Conservation (phyloP, 2,329 filamentous ascomycete species). For the Paecilomyces formosus region DNA sequence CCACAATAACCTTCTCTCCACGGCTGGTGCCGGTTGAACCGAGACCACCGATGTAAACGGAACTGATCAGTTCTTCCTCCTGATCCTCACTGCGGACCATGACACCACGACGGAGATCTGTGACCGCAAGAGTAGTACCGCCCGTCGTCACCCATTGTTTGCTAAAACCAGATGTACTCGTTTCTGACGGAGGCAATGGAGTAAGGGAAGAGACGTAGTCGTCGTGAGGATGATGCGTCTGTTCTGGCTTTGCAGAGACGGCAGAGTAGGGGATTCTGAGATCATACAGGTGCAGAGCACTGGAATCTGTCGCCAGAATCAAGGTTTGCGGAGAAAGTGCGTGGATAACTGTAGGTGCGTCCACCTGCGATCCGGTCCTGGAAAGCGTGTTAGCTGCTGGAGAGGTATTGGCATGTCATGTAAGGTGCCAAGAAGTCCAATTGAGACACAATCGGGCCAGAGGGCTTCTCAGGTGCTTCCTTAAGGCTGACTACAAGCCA, state of each 20-base stretch:
- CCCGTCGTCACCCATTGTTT: slow-evolving; percentile 96
- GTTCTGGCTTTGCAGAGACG: slow-evolving; percentile 58
- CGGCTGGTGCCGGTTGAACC: slow-evolving; percentile 59
- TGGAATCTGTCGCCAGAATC: slow-evolving; percentile 83
- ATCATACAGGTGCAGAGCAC: slow-evolving; percentile 81
- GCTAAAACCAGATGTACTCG: slow-evolving; percentile 78
- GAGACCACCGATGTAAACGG: slow-evolving; percentile 68
- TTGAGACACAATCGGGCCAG: neutral
- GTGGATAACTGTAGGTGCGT: slow-evolving; percentile 74
- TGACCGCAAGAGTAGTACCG: slow-evolving; percentile 82
- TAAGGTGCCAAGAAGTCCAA: neutral
- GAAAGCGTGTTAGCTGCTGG: slow-evolving; percentile 1
- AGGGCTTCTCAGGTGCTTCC: neutral
- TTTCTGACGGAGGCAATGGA: slow-evolving; percentile 68
- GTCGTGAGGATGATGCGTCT: slow-evolving; percentile 78
- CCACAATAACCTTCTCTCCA: slow-evolving; percentile 68
- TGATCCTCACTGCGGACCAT: slow-evolving; percentile 88
- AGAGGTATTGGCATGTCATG: neutral
- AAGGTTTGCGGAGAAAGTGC: slow-evolving; percentile 80
- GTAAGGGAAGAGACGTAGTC: slow-evolving; percentile 89
- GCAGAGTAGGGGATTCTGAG: slow-evolving; percentile 54
- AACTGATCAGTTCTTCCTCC: slow-evolving; percentile 84
- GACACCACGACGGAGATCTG: slow-evolving; percentile 79
- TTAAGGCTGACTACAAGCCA: neutral
- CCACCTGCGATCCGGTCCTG: slow-evolving; percentile 43